A percentile compares a stretch with the other conserved stretches of the same genome.
These are phyloP conservation scores for Claviceps fusiformis DNA, from an alignment of 2,329 filamentous ascomycete genomes.

Conservation along the genomic window DNA sequence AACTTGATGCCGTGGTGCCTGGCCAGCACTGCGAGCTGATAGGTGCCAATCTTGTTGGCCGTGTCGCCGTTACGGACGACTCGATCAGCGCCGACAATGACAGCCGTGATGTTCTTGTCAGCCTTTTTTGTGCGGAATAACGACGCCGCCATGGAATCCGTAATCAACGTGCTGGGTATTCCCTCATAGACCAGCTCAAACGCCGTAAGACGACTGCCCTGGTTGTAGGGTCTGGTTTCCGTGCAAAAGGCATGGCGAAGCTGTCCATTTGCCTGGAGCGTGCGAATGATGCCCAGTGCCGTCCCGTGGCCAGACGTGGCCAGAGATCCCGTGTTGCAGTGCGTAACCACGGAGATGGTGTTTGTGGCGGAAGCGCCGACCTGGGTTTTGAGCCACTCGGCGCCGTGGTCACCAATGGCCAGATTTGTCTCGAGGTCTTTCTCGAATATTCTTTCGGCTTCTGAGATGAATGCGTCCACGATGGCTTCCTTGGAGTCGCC, in stretches of 20 bases:
- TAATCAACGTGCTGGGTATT: constrained; percentile 83
- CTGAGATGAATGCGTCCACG: constrained; percentile 56
- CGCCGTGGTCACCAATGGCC: constrained; percentile 70
- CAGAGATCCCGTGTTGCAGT: constrained; percentile 95
- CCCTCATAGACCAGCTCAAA: constrained; percentile 92
- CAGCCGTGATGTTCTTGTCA: constrained; percentile 59
- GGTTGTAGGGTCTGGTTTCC: constrained; percentile 94
- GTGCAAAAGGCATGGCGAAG: constrained; percentile 87
- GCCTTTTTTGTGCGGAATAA: constrained; percentile 54
- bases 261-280: constrained; percentile 50
- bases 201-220: constrained; percentile 85
- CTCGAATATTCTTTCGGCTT: constrained; percentile 74
- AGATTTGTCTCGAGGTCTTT: constrained; percentile 82
- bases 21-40: constrained; percentile 81
- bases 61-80: constrained; percentile 96
- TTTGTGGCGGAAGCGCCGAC: constrained; percentile 31
- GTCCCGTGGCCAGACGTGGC: constrained; percentile 97
- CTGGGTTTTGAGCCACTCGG: constrained; percentile 64
- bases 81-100: constrained; percentile 88
- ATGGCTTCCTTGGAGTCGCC: constrained; percentile 38
- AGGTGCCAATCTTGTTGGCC: constrained; percentile 97
- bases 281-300: constrained; percentile 84
- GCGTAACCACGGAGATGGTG: constrained; percentile 71
- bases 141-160: constrained; percentile 91
- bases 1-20: constrained; percentile 84